Evolutionary conservation across 73 alveolate species (phyloP), one percentile per base, ranked within the genome.

Genomic region (Paramecium biaurelia): DNA sequence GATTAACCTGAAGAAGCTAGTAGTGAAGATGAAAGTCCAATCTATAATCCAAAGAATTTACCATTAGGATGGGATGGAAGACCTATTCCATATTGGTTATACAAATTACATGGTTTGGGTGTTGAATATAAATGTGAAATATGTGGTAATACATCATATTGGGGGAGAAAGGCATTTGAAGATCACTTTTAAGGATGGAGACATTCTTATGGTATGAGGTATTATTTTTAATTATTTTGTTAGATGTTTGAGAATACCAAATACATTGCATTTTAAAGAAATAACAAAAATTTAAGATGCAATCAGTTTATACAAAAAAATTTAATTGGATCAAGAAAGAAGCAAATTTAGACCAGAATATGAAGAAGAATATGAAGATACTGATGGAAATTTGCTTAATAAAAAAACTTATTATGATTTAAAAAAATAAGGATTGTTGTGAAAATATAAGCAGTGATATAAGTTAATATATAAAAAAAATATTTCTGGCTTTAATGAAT

Each of bases 21-120:
- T 12, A 74, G 87, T 38, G 87, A 74, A 30, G 87, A 74, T 35
- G 57, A 74, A 24, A 35, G 67, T 35, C 87, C 87, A 15, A 74
- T 74, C 2, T 74, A 74, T 74, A 74, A 74, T 74, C 87, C 87
- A 23, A 96, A 97, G 93, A 99, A 99, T 96, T 96, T 98, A 20
- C 99, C 99, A 2, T 96, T 98, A 67, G 99, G 99, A 37, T 98
- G 99, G 99, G 99, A 99, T 53, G 99, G 99, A 34, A 98, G 97
- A 94, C 99, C 99, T 20, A 95, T 99, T 57, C 99, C 99, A 23
- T 99, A 97, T 95, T 99, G 99, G 99, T 96, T 99, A 87, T 99
- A 99, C 95, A 99, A 99, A 93, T 98, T 98, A 38, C 99, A 99
- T 84, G 99, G 99, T 1, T 95, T 98, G 41, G 99, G 99, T 7